These are phyloP conservation scores for Mrakiaceae sp. DNA, from an alignment of 1,284 basidiomycete species.

Conservation along the genomic window DNA sequence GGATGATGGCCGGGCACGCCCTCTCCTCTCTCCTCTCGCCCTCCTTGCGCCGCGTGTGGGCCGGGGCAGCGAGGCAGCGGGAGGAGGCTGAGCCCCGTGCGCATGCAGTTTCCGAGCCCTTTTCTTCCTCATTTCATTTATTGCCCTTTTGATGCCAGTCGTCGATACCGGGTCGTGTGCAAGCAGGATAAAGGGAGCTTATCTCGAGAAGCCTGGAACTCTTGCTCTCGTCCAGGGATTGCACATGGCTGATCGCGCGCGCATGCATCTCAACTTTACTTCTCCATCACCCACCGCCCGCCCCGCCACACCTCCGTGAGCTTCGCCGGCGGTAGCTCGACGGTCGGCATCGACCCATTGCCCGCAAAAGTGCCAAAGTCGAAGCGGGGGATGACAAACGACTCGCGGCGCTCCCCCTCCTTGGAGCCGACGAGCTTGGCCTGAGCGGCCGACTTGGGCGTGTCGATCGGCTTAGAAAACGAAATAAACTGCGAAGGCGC, in stretches of 20 bases:
- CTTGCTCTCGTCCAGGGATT: background rate
- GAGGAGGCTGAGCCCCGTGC: too few species aligned
- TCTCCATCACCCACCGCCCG: conserved; percentile 32
- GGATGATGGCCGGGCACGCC: too few species aligned
- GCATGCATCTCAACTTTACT: background rate
- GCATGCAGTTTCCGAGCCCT: too few species aligned
- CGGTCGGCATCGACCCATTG: conserved; percentile 43
- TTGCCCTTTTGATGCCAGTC: too few species aligned
- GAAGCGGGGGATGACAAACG: conserved; percentile 65
- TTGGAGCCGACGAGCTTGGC: conserved; percentile 34
- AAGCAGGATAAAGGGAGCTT: too few species aligned
- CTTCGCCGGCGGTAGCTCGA: conserved; percentile 72
- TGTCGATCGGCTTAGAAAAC: conserved; percentile 73
- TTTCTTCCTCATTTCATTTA: too few species aligned
- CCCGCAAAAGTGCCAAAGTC: conserved; percentile 32
- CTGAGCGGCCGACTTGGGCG: conserved; percentile 35
- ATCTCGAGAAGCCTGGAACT: too few species aligned
- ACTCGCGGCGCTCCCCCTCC: conserved; percentile 38
- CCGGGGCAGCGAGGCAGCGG: too few species aligned
- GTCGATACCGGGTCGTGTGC: too few species aligned
- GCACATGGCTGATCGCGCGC: too few species aligned
- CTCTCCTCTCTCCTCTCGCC: too few species aligned
- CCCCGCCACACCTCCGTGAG: conserved; percentile 35
- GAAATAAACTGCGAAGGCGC: conserved; percentile 65
- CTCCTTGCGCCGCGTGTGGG: too few species aligned